Conservation (phyloP, 352 stramenopile species). For the Phytophthora brassicae region DNA sequence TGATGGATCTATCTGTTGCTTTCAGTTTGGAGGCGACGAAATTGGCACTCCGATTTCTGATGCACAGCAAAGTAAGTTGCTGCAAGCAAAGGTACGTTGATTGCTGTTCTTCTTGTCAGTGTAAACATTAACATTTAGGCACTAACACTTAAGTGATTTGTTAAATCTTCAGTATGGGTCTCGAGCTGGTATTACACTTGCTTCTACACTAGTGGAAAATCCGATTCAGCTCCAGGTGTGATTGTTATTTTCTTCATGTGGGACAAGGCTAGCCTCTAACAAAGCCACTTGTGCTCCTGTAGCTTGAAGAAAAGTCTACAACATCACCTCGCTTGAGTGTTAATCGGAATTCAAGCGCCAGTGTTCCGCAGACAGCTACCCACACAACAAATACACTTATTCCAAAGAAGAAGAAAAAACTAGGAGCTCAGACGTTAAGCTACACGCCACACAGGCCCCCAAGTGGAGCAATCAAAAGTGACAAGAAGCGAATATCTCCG, state of each 20-base stretch:
- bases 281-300: constrained; percentile 2
- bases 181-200: constrained; percentile 75
- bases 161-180: constrained; percentile 66
- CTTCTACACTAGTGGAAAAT: constrained; percentile 80
- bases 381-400: constrained; percentile 54
- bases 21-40: constrained; percentile 69
- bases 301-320: constrained; percentile 70
- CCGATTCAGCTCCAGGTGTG: constrained; percentile 74
- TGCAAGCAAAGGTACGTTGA: constrained; percentile 69
- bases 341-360: constrained; percentile 11
- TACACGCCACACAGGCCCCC: constrained; percentile 18
- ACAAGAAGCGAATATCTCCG: constrained; percentile 72
- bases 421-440: constrained; percentile 2
- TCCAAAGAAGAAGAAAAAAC: constrained; percentile 62
- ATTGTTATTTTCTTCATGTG: neutral
- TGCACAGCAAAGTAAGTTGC: constrained; percentile 72
- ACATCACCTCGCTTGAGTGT: constrained; percentile 20
- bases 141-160: neutral
- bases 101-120: neutral
- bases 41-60: constrained; percentile 73
- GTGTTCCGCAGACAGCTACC: neutral
- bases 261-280: neutral
- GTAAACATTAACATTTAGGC: neutral
- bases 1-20: constrained; percentile 84
- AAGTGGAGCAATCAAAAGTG: constrained; percentile 41